Evolutionary conservation across 2,329 filamentous ascomycete genomes (phyloP), one percentile per base, ranked within the genome.

Genomic region (Tolypocladium album): DNA sequence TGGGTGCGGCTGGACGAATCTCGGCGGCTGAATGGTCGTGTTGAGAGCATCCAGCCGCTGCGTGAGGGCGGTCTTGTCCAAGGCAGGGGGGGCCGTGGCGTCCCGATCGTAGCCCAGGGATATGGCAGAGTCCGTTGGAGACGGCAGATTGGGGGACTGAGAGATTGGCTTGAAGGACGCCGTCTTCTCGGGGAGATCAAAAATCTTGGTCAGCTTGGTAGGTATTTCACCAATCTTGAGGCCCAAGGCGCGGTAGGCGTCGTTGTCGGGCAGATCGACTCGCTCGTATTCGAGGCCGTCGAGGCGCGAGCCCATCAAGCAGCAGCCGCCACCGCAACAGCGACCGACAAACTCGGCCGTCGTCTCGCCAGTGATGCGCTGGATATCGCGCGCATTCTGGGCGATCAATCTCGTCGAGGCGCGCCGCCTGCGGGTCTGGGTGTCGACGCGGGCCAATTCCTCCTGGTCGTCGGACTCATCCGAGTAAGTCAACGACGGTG

Each of bases 1-100:
- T 60, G 91, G 91, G 72, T 99, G 94, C 34, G 94, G 94, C 71
- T 96, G 91, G 59, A 99, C 92, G 69, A 92, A 99, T 61, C 81
- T 82, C 8, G 94, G 94, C 22, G 94, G 93, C 70, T 93, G 88
- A 61, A 85, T 79, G 12, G 76, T 71, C 3, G 84, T 86, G 67
- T 87, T 79, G 60, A 85, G 71, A 45, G 76, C 69, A 56, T 70
- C 66, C 52, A 38, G 31, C 36, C 58, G 62, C 36, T 55, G 45
- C 9, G 67, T 64, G 24, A 68, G 59, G 40, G 66, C 60, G 11
- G 64, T 50, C 40, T 66, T 60, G 53, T 63, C 39, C 69, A 57
- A 69, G 20, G 69, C 64, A 47, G 73, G 68, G 63, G 73, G 68
- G 63, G 78, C 74, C 58, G 74, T 60, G 59, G 64, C 53, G 43